Conservation (phyloP, 2,329 filamentous ascomycete species). For the Colletotrichum lindemuthianum region DNA sequence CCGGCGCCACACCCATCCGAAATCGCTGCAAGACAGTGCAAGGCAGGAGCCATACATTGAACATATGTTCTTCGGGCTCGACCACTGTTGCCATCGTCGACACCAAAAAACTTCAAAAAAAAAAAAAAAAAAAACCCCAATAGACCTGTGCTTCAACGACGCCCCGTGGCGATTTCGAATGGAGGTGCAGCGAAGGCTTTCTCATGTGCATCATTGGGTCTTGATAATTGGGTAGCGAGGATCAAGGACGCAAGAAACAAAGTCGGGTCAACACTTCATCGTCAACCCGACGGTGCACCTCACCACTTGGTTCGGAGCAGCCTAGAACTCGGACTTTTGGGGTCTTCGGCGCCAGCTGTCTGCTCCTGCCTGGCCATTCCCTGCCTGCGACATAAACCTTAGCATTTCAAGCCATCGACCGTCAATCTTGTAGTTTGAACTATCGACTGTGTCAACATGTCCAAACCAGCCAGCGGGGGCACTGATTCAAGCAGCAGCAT, state of each 20-base stretch:
- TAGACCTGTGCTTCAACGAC: no score
- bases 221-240: conserved; percentile 19
- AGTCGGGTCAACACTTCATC: conserved; percentile 22
- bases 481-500: not conserved
- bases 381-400: conserved; percentile 16
- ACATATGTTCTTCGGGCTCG: no score
- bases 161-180: no score
- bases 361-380: conserved; percentile 26
- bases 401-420: conserved; percentile 2
- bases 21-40: no score
- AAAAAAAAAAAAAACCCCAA: no score
- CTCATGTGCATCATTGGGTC: conserved; percentile 7
- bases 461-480: not conserved
- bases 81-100: no score
- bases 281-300: conserved; percentile 12
- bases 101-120: no score
- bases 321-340: conserved; percentile 31
- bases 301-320: conserved; percentile 25
- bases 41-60: no score
- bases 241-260: conserved; percentile 22
- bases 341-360: conserved; percentile 20
- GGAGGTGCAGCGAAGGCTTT: no score
- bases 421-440: not conserved
- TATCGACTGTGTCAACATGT: not conserved
- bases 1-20: not conserved